Base-by-base conservation (phyloP, 2,329 filamentous ascomycete genomes). In the Colletotrichum brevisporum region DNA sequence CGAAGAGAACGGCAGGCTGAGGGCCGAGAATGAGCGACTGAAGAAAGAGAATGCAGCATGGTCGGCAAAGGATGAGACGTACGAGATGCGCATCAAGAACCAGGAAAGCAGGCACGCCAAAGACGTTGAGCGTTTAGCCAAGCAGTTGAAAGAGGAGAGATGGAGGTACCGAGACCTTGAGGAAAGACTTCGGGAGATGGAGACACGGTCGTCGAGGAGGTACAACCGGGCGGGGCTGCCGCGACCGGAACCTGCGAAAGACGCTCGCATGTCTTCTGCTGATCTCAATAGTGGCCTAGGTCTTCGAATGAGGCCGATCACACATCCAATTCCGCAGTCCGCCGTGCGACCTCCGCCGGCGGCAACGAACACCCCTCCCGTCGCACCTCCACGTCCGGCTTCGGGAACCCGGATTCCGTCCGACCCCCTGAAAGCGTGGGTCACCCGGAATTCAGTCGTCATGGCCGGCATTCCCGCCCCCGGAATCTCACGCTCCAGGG, bases 41-140 rank as follows among this genome's bases (percentile, higher is more conserved):
- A 76, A 71, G 31, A 79, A 73, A 63, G 77, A 76, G 24, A 74
- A 83, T 13, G 70, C 75, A 16, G 77, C 78, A 16, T 69, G 83
- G n/a, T 77, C 81, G 60, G 79, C 77, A n/a, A 77, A 76, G 62
- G 80, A 83, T 47, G 75, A 78, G 63, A 83, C 80, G 2, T 83
- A 83, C 62, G 78, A 83, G 57, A 67, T 74, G 10, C 77, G 82
- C 1, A 67, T 84, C 13, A 73, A 78, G 26, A 80, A 81, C 36
- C 79, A 81, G 53, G 75, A 79, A 6, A 76, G 75, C 56, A 73
- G 71, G 10, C 78, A 81, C 18, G 76, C 78, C 15, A 77, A 80
- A 16, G 75, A 77, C 36, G 73, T 79, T 10, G 69, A 76, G 3
- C 73, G 72, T 15, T 73, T 84, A 13, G 77, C 80, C 47, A 74